Base-by-base conservation (phyloP, 208 protist species). In the Perkinsela sp. region DNA sequence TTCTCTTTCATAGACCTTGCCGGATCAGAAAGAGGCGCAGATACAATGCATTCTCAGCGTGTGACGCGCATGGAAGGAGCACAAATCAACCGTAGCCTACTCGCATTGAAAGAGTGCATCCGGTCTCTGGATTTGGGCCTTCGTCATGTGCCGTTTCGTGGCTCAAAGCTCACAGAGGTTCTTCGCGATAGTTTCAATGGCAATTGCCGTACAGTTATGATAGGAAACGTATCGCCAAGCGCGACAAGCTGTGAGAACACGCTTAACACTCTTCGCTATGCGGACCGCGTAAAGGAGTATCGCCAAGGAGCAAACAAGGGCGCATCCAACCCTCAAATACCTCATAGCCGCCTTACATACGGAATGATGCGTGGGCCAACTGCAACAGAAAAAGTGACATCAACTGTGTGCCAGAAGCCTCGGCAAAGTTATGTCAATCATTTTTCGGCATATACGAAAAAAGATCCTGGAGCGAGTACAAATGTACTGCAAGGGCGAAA, bases 1-100 rank as follows among this genome's bases (percentile, higher is more conserved):
- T 83, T 95, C 28, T 82, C 78, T 15, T 89, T 95, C 72, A 94
- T 95, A 66, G 91, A 95, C 74, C 71, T 95, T 6, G 91, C 91
- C n/a, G 91, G 91, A 13, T 82, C 73, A 32, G 91, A 95, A 71
- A 66, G 90, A 32, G 83, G 75, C 0, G 76, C 78, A 0, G 89
- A 95, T 71, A 89, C 85, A 0, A 66, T 22, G 13, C 32, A 82
- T 31, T 74, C 48, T 29, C 75, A 88, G 70, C 48, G 79, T 1
- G 70, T 76, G 31, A 93, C 83, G 2, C 73, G 84, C 31, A 71
- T 88, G 70, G 80, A 85, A 57, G 81, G 81, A 1, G 81, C 88
- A 31, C 80, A 92, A 66, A 94, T 94, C 74, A 94, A 94, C 71
- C 89, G 93, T 69, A 83, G 73, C n/a, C 68, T 95, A 29, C 76